Base-by-base conservation (phyloP, 768 basidiomycete genomes). In the Exsudoporus frostii region DNA sequence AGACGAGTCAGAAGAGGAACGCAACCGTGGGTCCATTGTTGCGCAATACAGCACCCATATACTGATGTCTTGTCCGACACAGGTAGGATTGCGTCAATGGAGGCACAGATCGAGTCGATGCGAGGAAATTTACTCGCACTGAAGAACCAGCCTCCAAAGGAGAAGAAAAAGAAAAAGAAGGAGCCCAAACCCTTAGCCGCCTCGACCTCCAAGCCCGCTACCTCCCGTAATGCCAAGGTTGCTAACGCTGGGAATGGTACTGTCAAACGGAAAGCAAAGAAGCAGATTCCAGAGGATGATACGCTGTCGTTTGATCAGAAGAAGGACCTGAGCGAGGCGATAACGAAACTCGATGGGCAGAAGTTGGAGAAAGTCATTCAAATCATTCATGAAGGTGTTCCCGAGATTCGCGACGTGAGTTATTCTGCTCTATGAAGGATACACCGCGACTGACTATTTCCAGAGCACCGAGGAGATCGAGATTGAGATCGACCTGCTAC, bases 401-500 rank as follows among this genome's bases (percentile, higher is more conserved):
- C 95, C 4, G 91, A 93, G 65, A 89, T 98, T 52, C 84, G 92
- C 67, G 90, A 93, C 65, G 95, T 97, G 70, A 74, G 93, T 78
- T 7, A 11, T 47, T 25, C 46, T 7, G n/a, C 27, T 48, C 71
- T 19, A 20, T 32, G 27, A 40, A 33, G 34, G 50, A 30, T 55
- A 19, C 39, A 55, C n/a, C 29, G 32, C 8, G 54, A 51, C 54
- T 64, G 54, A 55, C 53, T 46, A 27, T 48, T 57, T 50, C 54
- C 75, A 93, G 91, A 93, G 91, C 71, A 90, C 88, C 42, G 93
- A 98, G 71, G 97, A 99, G 75, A 98, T 99, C 65, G 97, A 99
- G 71, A 83, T 99, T 39, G 97, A 99, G 72, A 98, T 99, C 65
- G 97, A 98, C 66, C 76, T 84, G 37, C 77, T 99, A 30, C 95